Base-by-base conservation (phyloP, 2,329 filamentous ascomycete genomes). In the Cordyceps pruinosa region DNA sequence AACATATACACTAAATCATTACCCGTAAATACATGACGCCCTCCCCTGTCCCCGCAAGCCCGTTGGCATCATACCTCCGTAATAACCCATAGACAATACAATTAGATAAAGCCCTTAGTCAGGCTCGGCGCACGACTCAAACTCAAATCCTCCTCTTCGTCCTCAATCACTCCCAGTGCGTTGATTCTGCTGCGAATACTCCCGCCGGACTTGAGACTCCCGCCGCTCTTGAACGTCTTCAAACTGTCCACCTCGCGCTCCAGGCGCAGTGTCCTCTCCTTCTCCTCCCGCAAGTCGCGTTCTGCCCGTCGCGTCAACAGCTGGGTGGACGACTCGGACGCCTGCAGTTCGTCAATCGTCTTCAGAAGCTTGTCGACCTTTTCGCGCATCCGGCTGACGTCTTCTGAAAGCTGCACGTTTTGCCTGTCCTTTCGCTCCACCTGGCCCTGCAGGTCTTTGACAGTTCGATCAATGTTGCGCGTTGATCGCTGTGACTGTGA, bases 381-480 rank as follows among this genome's bases (percentile, higher is more conserved):
- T 73, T 97, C 93, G 60, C 93, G 89, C 66, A 90, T 86, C 62
- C 93, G 89, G 63, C 80, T 78, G 58, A 96, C 82, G 66, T 97
- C 94, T 54, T 97, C 93, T 56, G 85, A 81, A 19, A 96, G 79
- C 67, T 94, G 87, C 5, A 78, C 68, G 65, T 92, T 90, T 65
- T 89, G 85, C 75, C 96, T 97, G 63, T 97, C 93, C 65, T 91
- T 90, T 64, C 94, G 89, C 48, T 96, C 91, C 63, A 99, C 88
- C 71, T 97, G 93, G 25, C 85, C 81, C 72, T 97, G 90, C 25
- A 97, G 82, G 71, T 97, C 94, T 72, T 94, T 94, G 66, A 97
- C 91, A 1, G 86, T 90, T 60, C 93, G 90, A 74, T 97, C 94
- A 26, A 97, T 87, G 68, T 95, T 96, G 66, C 94, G 91, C 23